These are phyloP conservation scores for Blastobotrys robertii DNA, from an alignment of 805 yeast species.

Conservation along the genomic window DNA sequence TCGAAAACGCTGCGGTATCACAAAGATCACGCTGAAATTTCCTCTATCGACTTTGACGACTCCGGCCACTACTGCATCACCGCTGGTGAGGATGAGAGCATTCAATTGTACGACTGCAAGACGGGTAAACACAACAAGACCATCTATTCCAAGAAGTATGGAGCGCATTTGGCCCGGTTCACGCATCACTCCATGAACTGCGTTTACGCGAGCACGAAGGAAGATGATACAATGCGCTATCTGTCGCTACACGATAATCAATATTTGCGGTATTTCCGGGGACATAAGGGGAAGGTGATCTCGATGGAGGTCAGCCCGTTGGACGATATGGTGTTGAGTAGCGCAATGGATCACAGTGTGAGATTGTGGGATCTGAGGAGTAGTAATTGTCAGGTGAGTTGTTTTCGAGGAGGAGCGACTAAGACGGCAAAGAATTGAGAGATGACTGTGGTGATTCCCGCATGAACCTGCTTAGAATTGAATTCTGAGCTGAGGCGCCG, in stretches of 20 bases:
- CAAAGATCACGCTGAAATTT: slow-evolving; percentile 21
- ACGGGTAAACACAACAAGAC: slow-evolving; percentile 50
- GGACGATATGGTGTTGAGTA: slow-evolving; percentile 51
- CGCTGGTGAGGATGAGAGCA: slow-evolving; percentile 74
- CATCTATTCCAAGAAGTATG: slow-evolving; percentile 80
- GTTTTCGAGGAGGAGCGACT: no score
- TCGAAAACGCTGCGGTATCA: slow-evolving; percentile 44
- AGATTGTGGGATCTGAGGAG: slow-evolving; percentile 81
- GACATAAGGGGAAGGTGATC: slow-evolving; percentile 72
- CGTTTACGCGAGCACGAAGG: slow-evolving; percentile 75
- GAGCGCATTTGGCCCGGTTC: slow-evolving; percentile 78
- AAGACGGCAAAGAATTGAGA: no score
- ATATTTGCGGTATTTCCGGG: slow-evolving; percentile 76
- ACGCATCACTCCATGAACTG: slow-evolving; percentile 66
- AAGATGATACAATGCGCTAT: slow-evolving; percentile 57
- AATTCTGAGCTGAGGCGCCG: no score
- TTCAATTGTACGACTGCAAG: slow-evolving; percentile 73
- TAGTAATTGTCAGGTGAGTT: slow-evolving; percentile 28
- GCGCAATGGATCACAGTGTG: slow-evolving; percentile 70
- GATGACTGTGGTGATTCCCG: no score
- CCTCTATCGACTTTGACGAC: slow-evolving; percentile 61
- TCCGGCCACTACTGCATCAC: slow-evolving; percentile 69
- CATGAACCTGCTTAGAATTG: no score
- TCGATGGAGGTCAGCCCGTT: slow-evolving; percentile 65
- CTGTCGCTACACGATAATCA: slow-evolving; percentile 68